Evolutionary conservation across 148 eudicot species (phyloP).

Genomic region (Rhododendron molle): DNA sequence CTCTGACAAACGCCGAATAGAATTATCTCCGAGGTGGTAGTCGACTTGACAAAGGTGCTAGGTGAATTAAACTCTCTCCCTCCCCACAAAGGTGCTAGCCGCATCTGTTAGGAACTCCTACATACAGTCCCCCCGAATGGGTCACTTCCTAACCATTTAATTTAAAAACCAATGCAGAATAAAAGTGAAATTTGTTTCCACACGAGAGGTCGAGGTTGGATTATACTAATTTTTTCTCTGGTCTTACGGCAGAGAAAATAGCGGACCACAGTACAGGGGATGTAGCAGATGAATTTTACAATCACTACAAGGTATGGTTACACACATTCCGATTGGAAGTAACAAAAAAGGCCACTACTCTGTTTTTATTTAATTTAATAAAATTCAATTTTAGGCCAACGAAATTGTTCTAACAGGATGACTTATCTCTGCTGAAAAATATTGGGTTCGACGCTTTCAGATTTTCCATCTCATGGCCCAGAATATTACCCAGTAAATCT

Average conservation of each 20-base stretch:
- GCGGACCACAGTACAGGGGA: conserved; percentile 29
- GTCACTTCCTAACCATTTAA: too few relatives aligned
- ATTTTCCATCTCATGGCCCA: conserved; percentile 43
- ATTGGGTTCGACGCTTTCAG: conserved; percentile 40
- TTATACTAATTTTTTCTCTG: neutral
- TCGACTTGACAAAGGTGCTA: too few relatives aligned
- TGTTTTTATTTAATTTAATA: too few relatives aligned
- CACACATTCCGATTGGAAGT: neutral
- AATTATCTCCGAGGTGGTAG: too few relatives aligned
- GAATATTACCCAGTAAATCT: conserved; percentile 31
- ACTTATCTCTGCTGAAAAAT: conserved; percentile 26
- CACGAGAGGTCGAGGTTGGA: too few relatives aligned
- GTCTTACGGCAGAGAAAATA: conserved; percentile 10
- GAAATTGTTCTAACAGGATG: conserved; percentile 21
- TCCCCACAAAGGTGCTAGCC: too few relatives aligned
- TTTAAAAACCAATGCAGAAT: too few relatives aligned
- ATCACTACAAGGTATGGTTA: conserved; percentile 27
- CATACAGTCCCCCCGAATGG: too few relatives aligned
- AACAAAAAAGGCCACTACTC: neutral
- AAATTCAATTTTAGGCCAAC: neutral
- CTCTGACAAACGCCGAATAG: neutral
- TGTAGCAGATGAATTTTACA: conserved; percentile 33
- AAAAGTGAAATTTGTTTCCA: neutral
- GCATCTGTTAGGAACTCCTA: too few relatives aligned
- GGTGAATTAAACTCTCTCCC: too few relatives aligned